phyloP scores from a whole-genome alignment of 1,284 basidiomycete genomes.

The Sporisorium graminicola region DNA sequence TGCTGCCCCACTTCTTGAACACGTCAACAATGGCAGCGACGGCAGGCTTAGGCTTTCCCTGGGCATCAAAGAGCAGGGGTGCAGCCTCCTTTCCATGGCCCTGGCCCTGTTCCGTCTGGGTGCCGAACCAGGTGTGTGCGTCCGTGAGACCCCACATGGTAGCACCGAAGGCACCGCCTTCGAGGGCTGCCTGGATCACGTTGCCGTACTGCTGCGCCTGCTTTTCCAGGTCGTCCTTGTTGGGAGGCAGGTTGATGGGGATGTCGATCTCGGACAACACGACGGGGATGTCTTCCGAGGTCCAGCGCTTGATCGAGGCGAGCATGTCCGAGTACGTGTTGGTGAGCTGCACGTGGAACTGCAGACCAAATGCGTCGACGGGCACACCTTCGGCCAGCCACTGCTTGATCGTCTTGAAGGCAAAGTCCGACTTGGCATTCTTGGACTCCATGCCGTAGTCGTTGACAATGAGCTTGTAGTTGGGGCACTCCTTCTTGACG shows the following conservation, averaged over 20 bases:
- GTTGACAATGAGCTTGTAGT: slow-evolving; percentile 49
- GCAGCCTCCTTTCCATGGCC: slow-evolving; percentile 34
- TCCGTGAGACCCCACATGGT: slow-evolving; percentile 36
- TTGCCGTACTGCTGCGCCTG: slow-evolving; percentile 51
- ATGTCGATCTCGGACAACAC: slow-evolving; percentile 47
- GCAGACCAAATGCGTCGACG: slow-evolving; percentile 36
- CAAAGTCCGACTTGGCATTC: slow-evolving; percentile 42
- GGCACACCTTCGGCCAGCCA: slow-evolving; percentile 45
- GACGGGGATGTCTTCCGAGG: slow-evolving; percentile 29
- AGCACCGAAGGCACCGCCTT: slow-evolving; percentile 36
- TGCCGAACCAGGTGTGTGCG: slow-evolving; percentile 41
- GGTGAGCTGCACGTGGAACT: slow-evolving; percentile 31
- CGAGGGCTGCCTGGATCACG: slow-evolving; percentile 39
- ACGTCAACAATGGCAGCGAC: slow-evolving; percentile 48
- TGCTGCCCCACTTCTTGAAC: slow-evolving; percentile 51
- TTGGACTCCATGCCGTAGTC: slow-evolving; percentile 42
- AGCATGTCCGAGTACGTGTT: slow-evolving; percentile 43
- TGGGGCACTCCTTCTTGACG: slow-evolving; percentile 40
- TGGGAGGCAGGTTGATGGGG: slow-evolving; percentile 42
- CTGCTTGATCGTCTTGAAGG: slow-evolving; percentile 50
- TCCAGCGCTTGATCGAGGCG: slow-evolving; percentile 43
- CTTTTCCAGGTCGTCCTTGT: slow-evolving; percentile 30
- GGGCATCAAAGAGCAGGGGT: slow-evolving; percentile 37
- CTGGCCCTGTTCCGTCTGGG: slow-evolving; percentile 5
- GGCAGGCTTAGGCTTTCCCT: slow-evolving; percentile 44